Evolutionary conservation across 208 protist genomes (phyloP).

Genomic region (Leptomonas seymouri): DNA sequence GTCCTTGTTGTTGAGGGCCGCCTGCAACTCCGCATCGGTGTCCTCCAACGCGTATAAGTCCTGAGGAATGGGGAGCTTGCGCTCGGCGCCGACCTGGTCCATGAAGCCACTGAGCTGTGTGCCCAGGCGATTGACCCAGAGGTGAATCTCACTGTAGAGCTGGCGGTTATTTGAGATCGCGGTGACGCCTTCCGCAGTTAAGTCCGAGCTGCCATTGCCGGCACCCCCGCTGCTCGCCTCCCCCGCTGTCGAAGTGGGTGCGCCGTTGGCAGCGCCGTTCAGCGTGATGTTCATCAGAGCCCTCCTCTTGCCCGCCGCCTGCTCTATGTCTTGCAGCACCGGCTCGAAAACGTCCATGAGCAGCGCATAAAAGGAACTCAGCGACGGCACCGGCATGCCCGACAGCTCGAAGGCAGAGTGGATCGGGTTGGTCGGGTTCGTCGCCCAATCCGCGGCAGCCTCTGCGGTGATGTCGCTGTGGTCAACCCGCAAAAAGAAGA

Average conservation of each 20-base stretch:
- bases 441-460: slow-evolving; percentile 62
- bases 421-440: slow-evolving; percentile 55
- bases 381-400: slow-evolving; percentile 79
- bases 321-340: slow-evolving; percentile 75
- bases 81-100: slow-evolving; percentile 88
- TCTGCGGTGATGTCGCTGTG: slow-evolving; percentile 63
- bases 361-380: slow-evolving; percentile 78
- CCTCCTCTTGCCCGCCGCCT: slow-evolving; percentile 35
- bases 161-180: slow-evolving; percentile 59
- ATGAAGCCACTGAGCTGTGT: slow-evolving; percentile 89
- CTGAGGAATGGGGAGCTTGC: slow-evolving; percentile 87
- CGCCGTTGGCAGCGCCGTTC: slow-evolving; percentile 14
- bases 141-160: slow-evolving; percentile 83
- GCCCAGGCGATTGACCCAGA: slow-evolving; percentile 86
- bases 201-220: slow-evolving; percentile 5
- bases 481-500: slow-evolving; percentile 80
- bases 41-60: slow-evolving; percentile 75
- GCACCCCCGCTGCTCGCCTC: not conserved
- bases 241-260: not conserved
- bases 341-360: slow-evolving; percentile 83
- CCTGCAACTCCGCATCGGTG: slow-evolving; percentile 76
- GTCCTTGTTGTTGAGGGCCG: slow-evolving; percentile 84
- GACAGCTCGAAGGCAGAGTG: slow-evolving; percentile 83
- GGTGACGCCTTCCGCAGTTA: slow-evolving; percentile 13
- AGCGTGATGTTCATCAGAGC: slow-evolving; percentile 20